Percentiles rank a stretch among this genome's conserved stretches.
Evolutionary conservation across 2,329 filamentous ascomycete species (phyloP).

Genomic region (Colletotrichum camelliae): DNA sequence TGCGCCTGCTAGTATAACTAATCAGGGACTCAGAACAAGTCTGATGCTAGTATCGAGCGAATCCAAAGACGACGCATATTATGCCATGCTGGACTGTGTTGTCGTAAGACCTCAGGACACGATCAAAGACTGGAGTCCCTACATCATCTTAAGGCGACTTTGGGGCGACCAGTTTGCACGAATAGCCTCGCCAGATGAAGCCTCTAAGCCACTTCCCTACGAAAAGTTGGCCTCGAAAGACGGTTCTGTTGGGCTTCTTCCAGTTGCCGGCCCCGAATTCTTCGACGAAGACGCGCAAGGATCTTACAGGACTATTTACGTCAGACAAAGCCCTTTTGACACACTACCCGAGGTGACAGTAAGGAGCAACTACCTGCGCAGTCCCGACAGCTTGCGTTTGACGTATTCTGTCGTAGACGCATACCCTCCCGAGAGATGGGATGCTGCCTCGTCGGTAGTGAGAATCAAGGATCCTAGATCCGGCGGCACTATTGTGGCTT

Average conservation of each 20-base stretch:
- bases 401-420: not conserved
- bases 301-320: not conserved
- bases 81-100: not conserved
- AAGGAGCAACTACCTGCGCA: not conserved
- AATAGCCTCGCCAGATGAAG: not conserved
- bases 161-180: constrained; percentile 7
- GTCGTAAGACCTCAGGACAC: not conserved
- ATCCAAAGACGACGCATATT: not conserved
- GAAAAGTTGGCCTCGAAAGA: not conserved
- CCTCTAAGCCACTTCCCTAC: not conserved
- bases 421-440: not conserved
- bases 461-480: not conserved
- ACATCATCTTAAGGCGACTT: not conserved
- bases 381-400: not conserved
- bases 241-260: no score
- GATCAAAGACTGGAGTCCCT: not conserved
- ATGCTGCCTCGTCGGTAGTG: not conserved
- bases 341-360: not conserved
- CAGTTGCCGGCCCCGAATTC: no score
- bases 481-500: not conserved
- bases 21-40: not conserved
- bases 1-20: not conserved
- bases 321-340: not conserved
- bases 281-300: not conserved
- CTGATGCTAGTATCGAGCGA: not conserved